Percentiles rank a stretch among this genome's conserved stretches.
Conservation (phyloP, 2,329 filamentous ascomycete genomes). For the Teratosphaeria nubilosa region DNA sequence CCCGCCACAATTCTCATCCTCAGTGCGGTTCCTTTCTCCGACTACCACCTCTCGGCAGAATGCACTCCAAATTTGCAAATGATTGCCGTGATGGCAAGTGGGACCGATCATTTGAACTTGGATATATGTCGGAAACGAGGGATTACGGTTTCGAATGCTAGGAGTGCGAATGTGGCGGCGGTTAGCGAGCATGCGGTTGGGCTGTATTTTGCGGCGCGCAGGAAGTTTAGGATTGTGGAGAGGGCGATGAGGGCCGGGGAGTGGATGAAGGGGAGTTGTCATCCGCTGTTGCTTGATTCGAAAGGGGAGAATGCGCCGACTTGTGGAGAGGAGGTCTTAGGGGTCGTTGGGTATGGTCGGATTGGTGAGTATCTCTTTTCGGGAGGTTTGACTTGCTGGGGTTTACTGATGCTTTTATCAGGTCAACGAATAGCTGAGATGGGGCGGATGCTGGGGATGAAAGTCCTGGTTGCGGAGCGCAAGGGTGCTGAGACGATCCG, state of each 20-base stretch:
- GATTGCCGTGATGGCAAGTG: slow-evolving; percentile 15
- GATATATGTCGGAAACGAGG: slow-evolving; percentile 32
- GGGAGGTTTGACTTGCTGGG: not conserved
- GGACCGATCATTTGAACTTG: slow-evolving; percentile 39
- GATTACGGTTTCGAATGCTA: slow-evolving; percentile 38
- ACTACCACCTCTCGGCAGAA: not conserved
- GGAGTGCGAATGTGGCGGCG: slow-evolving; percentile 36
- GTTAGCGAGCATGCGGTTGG: slow-evolving; percentile 43
- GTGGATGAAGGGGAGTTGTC: slow-evolving; percentile 32
- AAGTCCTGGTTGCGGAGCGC: slow-evolving; percentile 38
- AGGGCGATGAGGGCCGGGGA: slow-evolving; percentile 24
- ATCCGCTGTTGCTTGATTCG: slow-evolving; percentile 6
- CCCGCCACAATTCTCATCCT: slow-evolving; percentile 35
- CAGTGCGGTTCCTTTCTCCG: not conserved
- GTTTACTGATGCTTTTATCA: not conserved
- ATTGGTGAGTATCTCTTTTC: slow-evolving; percentile 26
- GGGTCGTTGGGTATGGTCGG: slow-evolving; percentile 41
- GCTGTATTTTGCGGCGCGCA: slow-evolving; percentile 38
- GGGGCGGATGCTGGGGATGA: slow-evolving; percentile 37
- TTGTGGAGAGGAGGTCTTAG: slow-evolving; percentile 39
- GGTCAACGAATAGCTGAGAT: slow-evolving; percentile 35
- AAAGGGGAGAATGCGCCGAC: slow-evolving; percentile 31
- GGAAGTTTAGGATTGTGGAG: slow-evolving; percentile 32
- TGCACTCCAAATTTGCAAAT: not conserved
- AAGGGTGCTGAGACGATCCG: slow-evolving; percentile 25